Evolutionary conservation across 192 early-diverging fungal genomes (phyloP), one percentile per base, ranked within the genome.

Genomic region (Backusella tuberculispora): DNA sequence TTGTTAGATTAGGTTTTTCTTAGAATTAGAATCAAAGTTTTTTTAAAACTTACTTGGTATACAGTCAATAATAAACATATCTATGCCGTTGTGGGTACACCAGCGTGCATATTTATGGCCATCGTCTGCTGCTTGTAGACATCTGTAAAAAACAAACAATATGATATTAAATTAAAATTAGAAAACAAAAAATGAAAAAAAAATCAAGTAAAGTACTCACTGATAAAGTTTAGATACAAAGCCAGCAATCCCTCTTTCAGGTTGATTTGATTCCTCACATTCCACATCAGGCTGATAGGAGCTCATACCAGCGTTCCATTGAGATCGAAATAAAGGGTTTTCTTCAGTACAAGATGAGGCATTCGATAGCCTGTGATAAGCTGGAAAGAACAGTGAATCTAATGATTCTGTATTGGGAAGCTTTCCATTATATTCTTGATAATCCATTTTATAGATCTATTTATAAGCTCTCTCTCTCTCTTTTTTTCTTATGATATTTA

Each of bases 41-140:
- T 53, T 9, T 40, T 26, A 38, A 43, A 41, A 14, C 63, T 73
- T 76, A 82, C 81, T 78, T 26, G 76, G 76, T 66, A 82, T 82
- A 63, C 77, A 78, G 29, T 82, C 81, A 24, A 82, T 82, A 74
- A 78, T 78, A 72, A 82, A 82, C 81, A 82, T 82, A 47, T 82
- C 74, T 68, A 73, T 78, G 29, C 76, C 74, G n/a, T 78, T 71
- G 43, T 78, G 69, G 19, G 47, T 76, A 37, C 76, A 77, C 81
- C 81, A 82, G 38, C 76, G 73, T 41, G 74, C 76, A 48, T 82
- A 78, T 66, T 82, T 80, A 6, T 80, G 45, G 26, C 74, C 79
- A 70, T 80, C 56, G n/a, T 80, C 79, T 13, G 79, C 60, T 48
- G 74, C 79, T 70, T 80, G 71, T n/a, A 80, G 44, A 68, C 75